Evolutionary conservation across 2,329 filamentous ascomycete genomes (phyloP).

Genomic region (Fusarium sp.): DNA sequence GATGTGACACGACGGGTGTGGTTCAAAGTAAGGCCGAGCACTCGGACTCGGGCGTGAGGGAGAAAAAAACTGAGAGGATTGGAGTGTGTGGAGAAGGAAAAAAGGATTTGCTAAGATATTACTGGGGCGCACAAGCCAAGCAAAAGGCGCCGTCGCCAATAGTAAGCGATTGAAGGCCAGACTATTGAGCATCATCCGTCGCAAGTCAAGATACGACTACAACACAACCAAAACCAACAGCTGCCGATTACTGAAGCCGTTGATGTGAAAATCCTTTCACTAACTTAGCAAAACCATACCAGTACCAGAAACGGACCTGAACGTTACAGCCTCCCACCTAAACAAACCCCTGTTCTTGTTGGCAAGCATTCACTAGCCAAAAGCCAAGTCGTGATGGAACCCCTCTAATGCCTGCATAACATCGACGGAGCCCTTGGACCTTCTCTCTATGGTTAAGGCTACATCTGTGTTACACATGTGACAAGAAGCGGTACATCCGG

Average conservation of each 20-base stretch:
- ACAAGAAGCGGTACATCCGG: constrained; percentile 14
- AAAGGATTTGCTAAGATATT: constrained; percentile 14
- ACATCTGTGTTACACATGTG: constrained; percentile 19
- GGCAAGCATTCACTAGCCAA: constrained; percentile 3
- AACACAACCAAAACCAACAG: neutral
- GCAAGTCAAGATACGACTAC: constrained; percentile 15
- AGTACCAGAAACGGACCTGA: neutral
- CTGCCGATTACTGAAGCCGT: neutral
- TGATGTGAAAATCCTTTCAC: neutral
- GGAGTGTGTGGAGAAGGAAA: constrained; percentile 11
- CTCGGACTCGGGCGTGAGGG: constrained; percentile 2
- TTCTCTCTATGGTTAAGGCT: constrained; percentile 29
- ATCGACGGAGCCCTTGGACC: constrained; percentile 1
- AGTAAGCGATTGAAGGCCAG: neutral
- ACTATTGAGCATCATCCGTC: neutral
- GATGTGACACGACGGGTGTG: constrained; percentile 7
- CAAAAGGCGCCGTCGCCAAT: neutral
- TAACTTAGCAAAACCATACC: neutral
- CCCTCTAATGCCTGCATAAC: neutral
- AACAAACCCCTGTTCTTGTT: constrained; percentile 17
- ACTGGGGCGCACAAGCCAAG: constrained; percentile 25
- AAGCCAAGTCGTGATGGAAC: constrained; percentile 22
- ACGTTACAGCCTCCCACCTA: neutral
- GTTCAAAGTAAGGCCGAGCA: constrained; percentile 26
- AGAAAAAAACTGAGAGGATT: constrained; percentile 8